Evolutionary conservation across 208 protist genomes (phyloP), one percentile per base, ranked within the genome.

Genomic region (Acanthamoeba royreba): DNA sequence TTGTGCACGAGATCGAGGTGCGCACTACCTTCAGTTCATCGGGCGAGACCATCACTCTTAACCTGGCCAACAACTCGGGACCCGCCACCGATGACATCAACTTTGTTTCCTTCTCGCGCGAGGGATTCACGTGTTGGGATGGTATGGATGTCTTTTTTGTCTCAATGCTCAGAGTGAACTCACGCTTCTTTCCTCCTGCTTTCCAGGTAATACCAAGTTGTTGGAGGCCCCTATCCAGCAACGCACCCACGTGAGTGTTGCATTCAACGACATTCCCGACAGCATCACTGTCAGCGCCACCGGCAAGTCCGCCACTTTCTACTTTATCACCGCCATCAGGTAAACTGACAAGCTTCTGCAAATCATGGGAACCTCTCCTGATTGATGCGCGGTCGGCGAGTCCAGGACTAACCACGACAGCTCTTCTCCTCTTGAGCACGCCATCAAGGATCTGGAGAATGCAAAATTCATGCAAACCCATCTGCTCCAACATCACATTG

Each of bases 281-380:
- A 72, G 28, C 28, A 72, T 72, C 61, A 72, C 61, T 2, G 61
- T 72, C 28, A 72, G n/a, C 28, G 61, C 61, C 61, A 72, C 61
- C 28, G 61, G 61, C 61, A 17, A 5, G 25, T 40, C 61, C 33
- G 45, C 66, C 66, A 77, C 66, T 19, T 77, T 77, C 35, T 77
- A 77, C 66, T 77, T 77, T 38, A 77, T 77, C 66, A 77, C 66
- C 66, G 66, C 66, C 66, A 77, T 77, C 66, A 77, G 66, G 66
- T 77, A 28, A 2, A 19, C 49, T 19, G 13, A 25, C 49, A n/a
- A n/a, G n/a, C n/a, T n/a, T n/a, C n/a, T n/a, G n/a, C n/a, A n/a
- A n/a, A n/a, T n/a, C n/a, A n/a, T n/a, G n/a, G n/a, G n/a, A n/a
- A n/a, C n/a, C n/a, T n/a, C n/a, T n/a, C n/a, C n/a, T n/a, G n/a